These are phyloP conservation scores for Viola odorata DNA, from an alignment of 345 rosid genomes.

Conservation along the genomic window DNA sequence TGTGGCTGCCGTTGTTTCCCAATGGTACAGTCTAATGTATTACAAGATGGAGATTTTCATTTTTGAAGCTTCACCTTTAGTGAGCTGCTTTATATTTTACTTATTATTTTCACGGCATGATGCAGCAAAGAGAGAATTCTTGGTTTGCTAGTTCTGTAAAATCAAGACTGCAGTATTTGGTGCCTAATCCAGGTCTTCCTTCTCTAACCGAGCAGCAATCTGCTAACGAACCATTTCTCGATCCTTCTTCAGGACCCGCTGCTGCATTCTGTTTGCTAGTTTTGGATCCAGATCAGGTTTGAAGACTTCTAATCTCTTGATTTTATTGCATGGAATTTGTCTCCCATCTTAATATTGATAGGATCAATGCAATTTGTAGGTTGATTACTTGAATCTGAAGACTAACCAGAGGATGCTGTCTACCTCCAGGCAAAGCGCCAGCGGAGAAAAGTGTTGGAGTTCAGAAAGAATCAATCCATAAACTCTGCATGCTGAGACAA, in stretches of 20 bases:
- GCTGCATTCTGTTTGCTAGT: conserved; percentile 57
- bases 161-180: conserved; percentile 60
- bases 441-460: conserved; percentile 57
- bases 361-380: conserved; percentile 38
- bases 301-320: conserved; percentile 2
- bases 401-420: conserved; percentile 57
- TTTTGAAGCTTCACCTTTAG: not conserved
- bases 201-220: conserved; percentile 38
- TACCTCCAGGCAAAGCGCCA: conserved; percentile 31
- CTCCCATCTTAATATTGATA: not conserved
- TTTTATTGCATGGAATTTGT: not conserved
- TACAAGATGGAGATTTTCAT: not conserved
- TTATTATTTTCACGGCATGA: conserved; percentile 5
- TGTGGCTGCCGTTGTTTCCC: no score
- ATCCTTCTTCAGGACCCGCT: conserved; percentile 65
- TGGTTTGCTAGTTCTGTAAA: conserved; percentile 67
- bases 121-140: conserved; percentile 75
- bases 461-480: conserved; percentile 57
- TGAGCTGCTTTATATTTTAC: conserved; percentile 9
- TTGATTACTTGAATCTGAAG: conserved; percentile 88
- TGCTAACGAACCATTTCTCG: conserved; percentile 31
- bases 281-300: conserved; percentile 80
- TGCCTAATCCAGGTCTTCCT: conserved; percentile 64
- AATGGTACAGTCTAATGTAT: no score
- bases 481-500: conserved; percentile 8